These are phyloP conservation scores for Tilletia caries DNA, from an alignment of 1,284 basidiomycete species.

Conservation along the genomic window DNA sequence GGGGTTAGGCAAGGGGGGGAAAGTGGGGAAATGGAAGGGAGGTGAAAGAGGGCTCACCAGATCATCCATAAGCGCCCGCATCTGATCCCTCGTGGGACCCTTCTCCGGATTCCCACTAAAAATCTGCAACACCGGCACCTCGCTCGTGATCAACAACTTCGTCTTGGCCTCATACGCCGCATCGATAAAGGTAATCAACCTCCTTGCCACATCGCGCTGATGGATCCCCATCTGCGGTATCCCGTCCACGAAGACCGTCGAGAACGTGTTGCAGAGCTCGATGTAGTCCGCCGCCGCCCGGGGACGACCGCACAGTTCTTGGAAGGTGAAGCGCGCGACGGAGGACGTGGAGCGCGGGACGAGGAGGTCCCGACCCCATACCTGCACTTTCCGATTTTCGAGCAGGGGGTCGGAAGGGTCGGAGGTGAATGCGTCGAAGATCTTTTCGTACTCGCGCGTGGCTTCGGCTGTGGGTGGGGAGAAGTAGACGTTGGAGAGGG, in stretches of 20 bases:
- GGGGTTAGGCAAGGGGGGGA: too few species aligned
- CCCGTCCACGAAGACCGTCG: conserved; percentile 80
- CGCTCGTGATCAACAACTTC: conserved; percentile 38
- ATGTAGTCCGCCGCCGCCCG: conserved; percentile 93
- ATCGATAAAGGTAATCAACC: conserved; percentile 98
- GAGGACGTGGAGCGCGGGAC: conserved; percentile 63
- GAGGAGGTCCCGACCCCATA: conserved; percentile 81
- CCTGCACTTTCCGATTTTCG: conserved; percentile 66
- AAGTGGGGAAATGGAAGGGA: too few species aligned
- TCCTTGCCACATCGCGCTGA: conserved; percentile 78
- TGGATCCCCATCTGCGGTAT: conserved; percentile 81
- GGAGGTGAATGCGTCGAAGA: conserved; percentile 71
- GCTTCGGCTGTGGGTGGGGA: conserved; percentile 66
- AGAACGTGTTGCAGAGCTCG: conserved; percentile 82
- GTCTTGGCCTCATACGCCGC: conserved; percentile 59
- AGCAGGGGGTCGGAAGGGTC: conserved; percentile 63
- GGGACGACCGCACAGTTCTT: conserved; percentile 82
- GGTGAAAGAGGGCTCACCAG: conserved; percentile 22
- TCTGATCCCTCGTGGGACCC: conserved; percentile 37
- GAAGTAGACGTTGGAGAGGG: conserved; percentile 84
- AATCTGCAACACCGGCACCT: conserved; percentile 49
- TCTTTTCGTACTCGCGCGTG: conserved; percentile 73
- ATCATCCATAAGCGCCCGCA: conserved; percentile 51
- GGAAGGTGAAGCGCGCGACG: conserved; percentile 82
- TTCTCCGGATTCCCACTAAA: conserved; percentile 36